Percentiles rank a stretch among this genome's conserved stretches.
Evolutionary conservation across 1,284 basidiomycete genomes (phyloP).

Genomic region (Laetiporus sulphureus): DNA sequence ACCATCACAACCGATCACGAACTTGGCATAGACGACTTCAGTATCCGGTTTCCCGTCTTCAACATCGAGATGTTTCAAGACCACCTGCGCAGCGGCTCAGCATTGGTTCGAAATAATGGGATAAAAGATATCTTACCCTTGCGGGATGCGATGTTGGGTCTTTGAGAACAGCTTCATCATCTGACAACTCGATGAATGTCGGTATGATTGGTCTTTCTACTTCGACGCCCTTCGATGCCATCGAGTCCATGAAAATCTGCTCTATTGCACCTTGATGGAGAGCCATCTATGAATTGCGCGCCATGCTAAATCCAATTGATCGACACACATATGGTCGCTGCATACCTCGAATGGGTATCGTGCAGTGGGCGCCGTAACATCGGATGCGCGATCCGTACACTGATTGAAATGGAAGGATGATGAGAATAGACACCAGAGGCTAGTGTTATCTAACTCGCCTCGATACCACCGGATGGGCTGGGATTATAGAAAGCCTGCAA

Average conservation of each 20-base stretch:
- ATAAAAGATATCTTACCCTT: constrained; percentile 33
- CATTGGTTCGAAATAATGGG: too few species aligned
- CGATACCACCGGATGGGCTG: constrained; percentile 48
- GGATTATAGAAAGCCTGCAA: constrained; percentile 73
- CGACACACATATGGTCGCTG: not conserved
- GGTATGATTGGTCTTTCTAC: constrained; percentile 58
- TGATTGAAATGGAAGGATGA: constrained; percentile 18
- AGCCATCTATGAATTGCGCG: constrained; percentile 44
- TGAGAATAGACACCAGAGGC: not conserved
- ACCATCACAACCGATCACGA: constrained; percentile 52
- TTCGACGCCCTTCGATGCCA: constrained; percentile 38
- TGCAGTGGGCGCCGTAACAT: constrained; percentile 45
- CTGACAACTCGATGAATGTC: constrained; percentile 42
- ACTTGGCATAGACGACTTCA: constrained; percentile 47
- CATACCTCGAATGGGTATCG: constrained; percentile 61
- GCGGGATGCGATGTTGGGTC: constrained; percentile 47
- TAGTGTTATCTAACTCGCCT: constrained; percentile 30
- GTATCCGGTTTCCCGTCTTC: constrained; percentile 21
- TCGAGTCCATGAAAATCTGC: constrained; percentile 58
- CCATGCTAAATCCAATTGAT: not conserved
- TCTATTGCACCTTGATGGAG: constrained; percentile 74
- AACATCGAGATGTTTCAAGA: constrained; percentile 26
- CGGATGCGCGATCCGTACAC: constrained; percentile 54
- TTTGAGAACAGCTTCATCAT: constrained; percentile 33
- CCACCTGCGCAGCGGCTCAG: constrained; percentile 21